Evolutionary conservation across 2,329 filamentous ascomycete genomes (phyloP).

Genomic region (Pseudogymnoascus sp.): DNA sequence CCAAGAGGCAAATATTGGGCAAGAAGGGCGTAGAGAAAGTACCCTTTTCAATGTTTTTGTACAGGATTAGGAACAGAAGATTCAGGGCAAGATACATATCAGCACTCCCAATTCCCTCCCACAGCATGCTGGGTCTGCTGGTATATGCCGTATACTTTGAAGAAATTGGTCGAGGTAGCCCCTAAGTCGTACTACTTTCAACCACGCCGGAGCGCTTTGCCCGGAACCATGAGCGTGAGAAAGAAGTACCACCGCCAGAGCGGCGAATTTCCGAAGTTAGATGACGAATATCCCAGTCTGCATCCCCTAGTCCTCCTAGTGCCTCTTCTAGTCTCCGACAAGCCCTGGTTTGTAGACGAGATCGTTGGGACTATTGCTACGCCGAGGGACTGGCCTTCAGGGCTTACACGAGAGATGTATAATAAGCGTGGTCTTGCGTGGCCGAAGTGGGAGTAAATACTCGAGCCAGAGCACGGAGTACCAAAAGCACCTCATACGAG

Average conservation of each 20-base stretch:
- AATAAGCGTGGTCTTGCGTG: not conserved
- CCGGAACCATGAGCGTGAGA: not conserved
- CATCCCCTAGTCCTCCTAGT: constrained; percentile 1
- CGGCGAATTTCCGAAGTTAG: constrained; percentile 8
- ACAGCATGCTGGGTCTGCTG: not conserved
- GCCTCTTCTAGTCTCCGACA: constrained; percentile 1
- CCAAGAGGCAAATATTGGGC: constrained; percentile 1
- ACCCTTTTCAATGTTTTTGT: not conserved
- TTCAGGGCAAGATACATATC: not conserved
- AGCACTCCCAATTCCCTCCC: not conserved
- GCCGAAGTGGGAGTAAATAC: not conserved
- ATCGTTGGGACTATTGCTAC: constrained; percentile 1
- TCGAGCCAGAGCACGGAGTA: not conserved
- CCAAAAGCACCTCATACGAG: not conserved
- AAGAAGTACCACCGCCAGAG: not conserved
- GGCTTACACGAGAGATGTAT: not conserved
- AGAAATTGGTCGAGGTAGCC: not conserved
- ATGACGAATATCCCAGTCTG: constrained; percentile 7
- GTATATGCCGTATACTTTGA: not conserved
- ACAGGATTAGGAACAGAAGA: not conserved
- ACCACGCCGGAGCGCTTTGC: not conserved
- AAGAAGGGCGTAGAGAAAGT: not conserved
- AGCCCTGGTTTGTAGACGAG: constrained; percentile 2
- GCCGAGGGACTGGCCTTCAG: constrained; percentile 5
- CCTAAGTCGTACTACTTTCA: constrained; percentile 4